Conservation (phyloP, 2,329 filamentous ascomycete species). For the Cladosporium sp. region DNA sequence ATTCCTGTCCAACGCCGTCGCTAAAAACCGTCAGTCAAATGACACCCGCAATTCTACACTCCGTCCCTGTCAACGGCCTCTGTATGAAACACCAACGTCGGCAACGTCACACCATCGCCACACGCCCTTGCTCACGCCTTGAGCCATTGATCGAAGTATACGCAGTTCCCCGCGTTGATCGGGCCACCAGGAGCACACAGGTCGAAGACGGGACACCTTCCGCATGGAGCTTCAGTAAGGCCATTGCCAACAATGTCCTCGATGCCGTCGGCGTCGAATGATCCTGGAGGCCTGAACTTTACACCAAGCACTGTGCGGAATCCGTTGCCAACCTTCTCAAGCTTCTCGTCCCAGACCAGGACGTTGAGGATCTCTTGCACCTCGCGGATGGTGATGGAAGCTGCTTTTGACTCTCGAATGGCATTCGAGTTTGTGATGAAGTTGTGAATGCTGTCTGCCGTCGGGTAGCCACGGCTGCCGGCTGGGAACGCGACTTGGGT, state of each 20-base stretch:
- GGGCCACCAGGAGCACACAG: constrained; percentile 88
- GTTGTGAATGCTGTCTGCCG: constrained; percentile 72
- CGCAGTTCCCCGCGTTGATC: constrained; percentile 84
- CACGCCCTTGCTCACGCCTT: constrained; percentile 31
- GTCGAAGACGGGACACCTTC: constrained; percentile 87
- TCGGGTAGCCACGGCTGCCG: constrained; percentile 68
- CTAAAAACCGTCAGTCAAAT: constrained; percentile 19
- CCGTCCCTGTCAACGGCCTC: neutral
- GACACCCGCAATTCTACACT: neutral
- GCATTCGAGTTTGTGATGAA: constrained; percentile 69
- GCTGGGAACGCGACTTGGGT: constrained; percentile 34
- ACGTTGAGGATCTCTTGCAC: constrained; percentile 85
- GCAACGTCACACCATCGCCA: constrained; percentile 9
- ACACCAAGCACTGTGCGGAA: constrained; percentile 49
- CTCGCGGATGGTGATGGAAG: constrained; percentile 61
- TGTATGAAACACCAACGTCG: neutral
- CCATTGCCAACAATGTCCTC: constrained; percentile 62
- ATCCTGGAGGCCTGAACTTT: constrained; percentile 29
- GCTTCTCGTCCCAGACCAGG: constrained; percentile 80
- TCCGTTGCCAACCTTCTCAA: constrained; percentile 62
- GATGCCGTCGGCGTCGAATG: constrained; percentile 31
- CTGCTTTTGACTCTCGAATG: constrained; percentile 65
- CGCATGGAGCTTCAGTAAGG: constrained; percentile 86
- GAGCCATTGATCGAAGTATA: constrained; percentile 88
- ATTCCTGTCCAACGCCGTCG: constrained; percentile 21